Conservation (phyloP, 2,329 filamentous ascomycete species). For the Pseudogymnoascus pannorum region DNA sequence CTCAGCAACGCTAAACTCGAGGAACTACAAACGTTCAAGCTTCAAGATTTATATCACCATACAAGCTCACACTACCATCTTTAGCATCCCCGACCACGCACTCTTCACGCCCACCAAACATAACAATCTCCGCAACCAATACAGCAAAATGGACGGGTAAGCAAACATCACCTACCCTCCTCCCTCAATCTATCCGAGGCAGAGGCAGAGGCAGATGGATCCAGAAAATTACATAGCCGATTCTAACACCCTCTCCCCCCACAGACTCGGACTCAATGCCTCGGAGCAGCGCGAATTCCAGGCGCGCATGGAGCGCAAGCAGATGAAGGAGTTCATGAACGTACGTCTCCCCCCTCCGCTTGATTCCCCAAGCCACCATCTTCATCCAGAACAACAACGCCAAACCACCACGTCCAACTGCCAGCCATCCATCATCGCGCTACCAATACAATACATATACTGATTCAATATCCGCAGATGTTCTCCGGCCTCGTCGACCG, state of each 20-base stretch:
- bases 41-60: slow-evolving; percentile 6
- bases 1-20: not conserved
- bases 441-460: too few relatives aligned
- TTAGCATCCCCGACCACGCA: not conserved
- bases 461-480: too few relatives aligned
- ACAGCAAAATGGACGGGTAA: slow-evolving; percentile 37
- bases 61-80: slow-evolving; percentile 4
- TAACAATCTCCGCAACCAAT: not conserved
- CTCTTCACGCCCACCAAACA: not conserved
- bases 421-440: not conserved
- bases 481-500: slow-evolving; percentile 66
- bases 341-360: slow-evolving; percentile 48
- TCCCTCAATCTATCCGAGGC: not conserved
- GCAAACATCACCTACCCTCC: slow-evolving; percentile 11
- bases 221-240: slow-evolving; percentile 1
- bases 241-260: slow-evolving; percentile 12
- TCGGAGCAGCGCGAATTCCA: slow-evolving; percentile 89
- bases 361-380: not conserved
- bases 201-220: too few relatives aligned
- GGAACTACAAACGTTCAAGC: slow-evolving; percentile 10
- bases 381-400: not conserved
- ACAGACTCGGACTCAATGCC: slow-evolving; percentile 24
- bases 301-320: slow-evolving; percentile 90
- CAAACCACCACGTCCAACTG: slow-evolving; percentile 16
- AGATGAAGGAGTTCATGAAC: slow-evolving; percentile 98